A percentile compares a stretch with the other conserved stretches of the same genome.
Conservation (phyloP, 2,329 filamentous ascomycete species). For the Achaetomium macrosporum region DNA sequence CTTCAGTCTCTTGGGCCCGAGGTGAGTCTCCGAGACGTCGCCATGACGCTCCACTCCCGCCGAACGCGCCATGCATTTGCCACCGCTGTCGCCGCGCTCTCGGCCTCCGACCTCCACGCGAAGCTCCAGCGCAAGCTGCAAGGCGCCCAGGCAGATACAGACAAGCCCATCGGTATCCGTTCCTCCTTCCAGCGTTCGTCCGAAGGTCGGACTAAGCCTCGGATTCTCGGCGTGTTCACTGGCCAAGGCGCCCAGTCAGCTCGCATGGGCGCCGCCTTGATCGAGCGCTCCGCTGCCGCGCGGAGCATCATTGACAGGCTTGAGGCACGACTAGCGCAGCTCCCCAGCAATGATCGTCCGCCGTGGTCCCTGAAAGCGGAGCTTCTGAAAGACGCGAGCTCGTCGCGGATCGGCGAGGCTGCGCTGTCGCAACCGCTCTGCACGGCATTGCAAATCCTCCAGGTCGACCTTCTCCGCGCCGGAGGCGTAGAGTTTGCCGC, state of each 20-base stretch:
- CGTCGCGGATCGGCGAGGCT: constrained; percentile 17
- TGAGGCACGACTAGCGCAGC: background rate
- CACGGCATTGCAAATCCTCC: constrained; percentile 36
- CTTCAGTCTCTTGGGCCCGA: background rate
- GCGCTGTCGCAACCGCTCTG: constrained; percentile 31
- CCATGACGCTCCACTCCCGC: constrained; percentile 8
- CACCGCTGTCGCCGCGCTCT: background rate
- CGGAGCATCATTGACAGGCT: background rate
- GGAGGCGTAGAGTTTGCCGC: constrained; percentile 30
- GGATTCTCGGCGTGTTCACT: constrained; percentile 25
- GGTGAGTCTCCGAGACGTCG: constrained; percentile 3
- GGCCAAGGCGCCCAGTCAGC: constrained; percentile 31
- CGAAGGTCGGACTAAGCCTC: background rate
- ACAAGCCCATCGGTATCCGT: background rate
- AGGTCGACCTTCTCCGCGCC: constrained; percentile 34
- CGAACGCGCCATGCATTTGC: background rate
- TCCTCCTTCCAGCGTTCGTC: background rate
- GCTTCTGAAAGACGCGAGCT: constrained; percentile 2
- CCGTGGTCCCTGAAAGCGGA: constrained; percentile 14
- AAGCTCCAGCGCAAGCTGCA: background rate
- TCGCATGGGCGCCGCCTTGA: constrained; percentile 27
- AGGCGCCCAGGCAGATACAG: no score
- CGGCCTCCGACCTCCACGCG: background rate
- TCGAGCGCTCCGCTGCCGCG: constrained; percentile 8
- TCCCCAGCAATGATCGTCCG: constrained; percentile 9